Percentiles rank a stretch among this genome's conserved stretches.
These are phyloP conservation scores for Psidium friedrichsthalianum DNA, from an alignment of 345 rosid species.

Conservation along the genomic window DNA sequence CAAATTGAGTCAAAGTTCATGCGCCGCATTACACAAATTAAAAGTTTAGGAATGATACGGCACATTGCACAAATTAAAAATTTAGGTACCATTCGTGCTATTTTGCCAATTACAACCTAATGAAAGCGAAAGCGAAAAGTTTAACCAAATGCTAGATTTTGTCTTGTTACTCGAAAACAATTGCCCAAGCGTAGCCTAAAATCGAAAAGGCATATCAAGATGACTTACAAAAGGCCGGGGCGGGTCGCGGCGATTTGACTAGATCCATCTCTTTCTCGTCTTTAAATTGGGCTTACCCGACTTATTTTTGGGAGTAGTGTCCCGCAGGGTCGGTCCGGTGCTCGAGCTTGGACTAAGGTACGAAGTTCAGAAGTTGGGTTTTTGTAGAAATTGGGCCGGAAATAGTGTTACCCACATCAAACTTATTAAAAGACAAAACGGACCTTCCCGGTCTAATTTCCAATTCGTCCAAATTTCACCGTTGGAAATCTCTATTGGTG, in stretches of 20 bases:
- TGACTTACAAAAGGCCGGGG: not conserved
- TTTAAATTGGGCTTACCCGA: not conserved
- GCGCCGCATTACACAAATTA: not conserved
- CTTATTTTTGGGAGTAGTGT: not conserved
- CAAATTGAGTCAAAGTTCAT: not conserved
- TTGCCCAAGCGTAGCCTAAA: not conserved
- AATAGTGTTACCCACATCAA: not conserved
- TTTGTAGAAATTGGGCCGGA: not conserved
- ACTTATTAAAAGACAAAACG: not conserved
- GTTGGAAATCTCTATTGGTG: not conserved
- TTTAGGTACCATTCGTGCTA: not conserved
- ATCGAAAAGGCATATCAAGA: not conserved
- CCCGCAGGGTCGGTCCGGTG: not conserved
- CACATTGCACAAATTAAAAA: not conserved
- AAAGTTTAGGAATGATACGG: not conserved
- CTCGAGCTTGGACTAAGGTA: not conserved
- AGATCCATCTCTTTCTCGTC: not conserved
- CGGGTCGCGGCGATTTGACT: not conserved
- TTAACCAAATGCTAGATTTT: not conserved
- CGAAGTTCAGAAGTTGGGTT: not conserved
- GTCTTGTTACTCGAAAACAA: not conserved
- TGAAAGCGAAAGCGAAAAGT: not conserved
- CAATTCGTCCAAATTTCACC: not conserved
- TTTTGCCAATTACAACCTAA: rapidly evolving
- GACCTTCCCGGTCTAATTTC: not conserved